Conservation (phyloP, 2,329 filamentous ascomycete species). For the Talaromyces atroroseus region DNA sequence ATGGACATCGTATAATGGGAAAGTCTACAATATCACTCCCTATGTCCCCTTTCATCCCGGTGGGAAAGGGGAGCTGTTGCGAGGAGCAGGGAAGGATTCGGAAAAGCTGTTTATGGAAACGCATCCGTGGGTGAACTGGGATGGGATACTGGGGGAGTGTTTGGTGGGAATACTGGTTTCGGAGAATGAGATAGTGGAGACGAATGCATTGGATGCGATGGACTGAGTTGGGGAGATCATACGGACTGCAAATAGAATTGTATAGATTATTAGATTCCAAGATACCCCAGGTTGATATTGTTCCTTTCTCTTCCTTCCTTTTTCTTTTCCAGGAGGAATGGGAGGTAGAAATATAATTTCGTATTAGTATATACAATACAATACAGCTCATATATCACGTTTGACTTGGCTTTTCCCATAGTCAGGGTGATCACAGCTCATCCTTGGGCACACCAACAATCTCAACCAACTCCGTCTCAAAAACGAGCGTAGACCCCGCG, state of each 20-base stretch:
- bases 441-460: slow-evolving; percentile 65
- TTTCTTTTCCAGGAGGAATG: background rate
- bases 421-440: slow-evolving; percentile 30
- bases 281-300: slow-evolving; percentile 3
- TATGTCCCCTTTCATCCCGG: slow-evolving; percentile 90
- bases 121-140: slow-evolving; percentile 65
- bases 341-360: background rate
- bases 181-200: slow-evolving; percentile 43
- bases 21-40: slow-evolving; percentile 89
- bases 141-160: slow-evolving; percentile 59
- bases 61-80: slow-evolving; percentile 57
- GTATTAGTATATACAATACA: background rate
- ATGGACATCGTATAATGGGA: slow-evolving; percentile 84
- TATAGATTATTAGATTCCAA: background rate
- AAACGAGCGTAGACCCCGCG: slow-evolving; percentile 73
- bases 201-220: slow-evolving; percentile 51
- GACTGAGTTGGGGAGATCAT: slow-evolving; percentile 43
- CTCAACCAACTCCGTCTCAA: slow-evolving; percentile 83
- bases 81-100: slow-evolving; percentile 62
- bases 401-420: background rate
- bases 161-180: slow-evolving; percentile 57
- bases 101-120: slow-evolving; percentile 58
- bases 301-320: slow-evolving; percentile 1
- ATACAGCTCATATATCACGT: background rate
- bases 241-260: background rate